Percentiles rank a stretch among this genome's conserved stretches.
phyloP scores from a whole-genome alignment of 768 basidiomycete species.

The Mycena vitilis region DNA sequence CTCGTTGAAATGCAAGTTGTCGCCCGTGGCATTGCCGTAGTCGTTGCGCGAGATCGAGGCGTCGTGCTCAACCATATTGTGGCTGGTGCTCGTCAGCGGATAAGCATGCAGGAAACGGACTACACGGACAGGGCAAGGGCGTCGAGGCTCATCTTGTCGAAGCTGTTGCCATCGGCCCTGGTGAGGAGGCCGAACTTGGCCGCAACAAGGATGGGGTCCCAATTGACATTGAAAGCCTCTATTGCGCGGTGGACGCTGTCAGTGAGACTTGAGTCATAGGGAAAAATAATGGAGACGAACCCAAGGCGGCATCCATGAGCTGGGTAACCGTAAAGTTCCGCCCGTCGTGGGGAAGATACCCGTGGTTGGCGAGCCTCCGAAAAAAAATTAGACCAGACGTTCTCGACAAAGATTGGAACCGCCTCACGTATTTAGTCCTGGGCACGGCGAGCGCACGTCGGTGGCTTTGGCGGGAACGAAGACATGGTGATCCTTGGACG shows the following conservation, averaged over 20 bases:
- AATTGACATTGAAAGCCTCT: slow-evolving; percentile 12
- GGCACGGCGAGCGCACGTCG: too few relatives aligned
- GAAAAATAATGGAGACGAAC: background rate
- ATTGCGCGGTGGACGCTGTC: background rate
- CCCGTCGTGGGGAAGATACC: background rate
- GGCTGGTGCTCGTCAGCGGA: background rate
- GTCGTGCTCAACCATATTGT: slow-evolving; percentile 30
- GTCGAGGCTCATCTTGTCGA: slow-evolving; percentile 12
- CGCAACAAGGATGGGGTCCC: slow-evolving; percentile 4
- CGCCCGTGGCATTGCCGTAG: slow-evolving; percentile 19
- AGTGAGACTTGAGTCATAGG: background rate
- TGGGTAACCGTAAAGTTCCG: background rate
- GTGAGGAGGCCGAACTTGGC: slow-evolving; percentile 15
- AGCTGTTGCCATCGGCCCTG: background rate
- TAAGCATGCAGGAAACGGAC: background rate
- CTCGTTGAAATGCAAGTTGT: slow-evolving; percentile 35
- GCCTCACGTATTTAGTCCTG: background rate
- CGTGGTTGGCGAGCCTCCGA: background rate
- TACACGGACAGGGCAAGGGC: slow-evolving; percentile 24
- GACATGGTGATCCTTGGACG: too few relatives aligned
- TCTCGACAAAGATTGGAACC: background rate
- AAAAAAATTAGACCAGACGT: background rate
- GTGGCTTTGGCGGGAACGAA: too few relatives aligned
- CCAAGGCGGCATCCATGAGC: background rate
- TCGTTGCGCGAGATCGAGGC: slow-evolving; percentile 32